These are phyloP conservation scores for Dothideomycetes sp. DNA, from an alignment of 2,329 filamentous ascomycete species.

Conservation along the genomic window DNA sequence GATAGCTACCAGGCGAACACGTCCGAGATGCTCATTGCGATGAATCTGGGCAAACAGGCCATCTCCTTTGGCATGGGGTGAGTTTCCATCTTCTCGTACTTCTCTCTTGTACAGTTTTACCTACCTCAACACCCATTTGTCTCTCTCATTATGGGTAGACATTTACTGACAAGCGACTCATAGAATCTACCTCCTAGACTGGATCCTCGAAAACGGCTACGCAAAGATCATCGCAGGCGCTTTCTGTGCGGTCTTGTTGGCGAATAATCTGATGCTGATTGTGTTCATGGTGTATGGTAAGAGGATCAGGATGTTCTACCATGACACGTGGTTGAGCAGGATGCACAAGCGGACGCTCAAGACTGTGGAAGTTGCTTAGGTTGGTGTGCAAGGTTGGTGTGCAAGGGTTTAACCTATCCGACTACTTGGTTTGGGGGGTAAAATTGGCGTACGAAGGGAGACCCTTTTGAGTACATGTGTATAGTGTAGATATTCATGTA, in stretches of 20 bases:
- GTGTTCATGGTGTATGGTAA: slow-evolving; percentile 26
- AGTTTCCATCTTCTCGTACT: too few relatives aligned
- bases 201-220: slow-evolving; percentile 22
- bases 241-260: slow-evolving; percentile 22
- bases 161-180: too few relatives aligned
- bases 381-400: too few relatives aligned
- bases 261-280: slow-evolving; percentile 23
- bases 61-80: slow-evolving; percentile 25
- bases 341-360: slow-evolving; percentile 19
- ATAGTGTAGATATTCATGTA: too few relatives aligned
- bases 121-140: slow-evolving; percentile 8
- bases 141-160: too few relatives aligned
- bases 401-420: too few relatives aligned
- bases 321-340: slow-evolving; percentile 20
- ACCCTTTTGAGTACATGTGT: too few relatives aligned
- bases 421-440: too few relatives aligned
- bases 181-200: slow-evolving; percentile 24
- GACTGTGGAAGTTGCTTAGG: slow-evolving; percentile 16
- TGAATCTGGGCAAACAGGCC: slow-evolving; percentile 25
- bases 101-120: background rate
- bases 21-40: slow-evolving; percentile 48
- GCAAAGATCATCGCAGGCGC: slow-evolving; percentile 24
- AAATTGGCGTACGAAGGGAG: too few relatives aligned
- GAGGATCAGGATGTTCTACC: slow-evolving; percentile 20
- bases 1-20: slow-evolving; percentile 48